Evolutionary conservation across 352 stramenopile species (phyloP), one percentile per base, ranked within the genome.

Genomic region (Elongisporangium anandrum): DNA sequence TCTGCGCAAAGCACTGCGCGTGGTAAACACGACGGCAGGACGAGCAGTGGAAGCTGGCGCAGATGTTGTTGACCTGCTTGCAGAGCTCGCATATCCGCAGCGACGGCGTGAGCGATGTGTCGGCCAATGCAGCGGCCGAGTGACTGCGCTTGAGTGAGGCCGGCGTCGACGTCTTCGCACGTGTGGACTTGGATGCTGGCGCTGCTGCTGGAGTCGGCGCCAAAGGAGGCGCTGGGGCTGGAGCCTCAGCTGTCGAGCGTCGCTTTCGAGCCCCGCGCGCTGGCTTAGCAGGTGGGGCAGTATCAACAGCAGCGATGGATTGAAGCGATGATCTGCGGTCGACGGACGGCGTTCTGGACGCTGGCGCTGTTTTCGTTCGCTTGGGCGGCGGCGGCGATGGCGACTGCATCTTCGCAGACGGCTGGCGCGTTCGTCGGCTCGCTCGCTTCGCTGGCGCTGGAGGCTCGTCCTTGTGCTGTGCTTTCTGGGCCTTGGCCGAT

Each of bases 41-140:
- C 2, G 54, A 60, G 65, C 76, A 86, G 65, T 73, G 53, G 66
- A 81, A 62, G 29, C 74, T 38, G 20, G 64, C 60, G 54, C 71
- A 78, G 45, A 78, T 57, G 26, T 79, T 72, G 6, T 59, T 54
- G 7, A 52, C 24, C 29, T 69, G 69, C 16, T 58, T 70, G 60
- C 76, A 86, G 39, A 81, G 83, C 19, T 81, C 73, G n/a, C 76
- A 85, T 29, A 13, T 16, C 3, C 76, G 73, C 34, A 16, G 47
- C 23, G 9, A 29, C 52, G 0, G 57, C 59, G 9, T 12, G 23
- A 0, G 50, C 41, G n/a, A 34, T 6, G 20, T 70, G 51, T 45
- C 34, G 13, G 34, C 34, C 12, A 17, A 17, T 17, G 10, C 34
- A 45, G 12, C 10, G 10, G 34, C 10, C 34, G 34, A 45, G 34